Evolutionary conservation across 2,329 filamentous ascomycete species (phyloP).

Genomic region (Phialophora verrucosa): DNA sequence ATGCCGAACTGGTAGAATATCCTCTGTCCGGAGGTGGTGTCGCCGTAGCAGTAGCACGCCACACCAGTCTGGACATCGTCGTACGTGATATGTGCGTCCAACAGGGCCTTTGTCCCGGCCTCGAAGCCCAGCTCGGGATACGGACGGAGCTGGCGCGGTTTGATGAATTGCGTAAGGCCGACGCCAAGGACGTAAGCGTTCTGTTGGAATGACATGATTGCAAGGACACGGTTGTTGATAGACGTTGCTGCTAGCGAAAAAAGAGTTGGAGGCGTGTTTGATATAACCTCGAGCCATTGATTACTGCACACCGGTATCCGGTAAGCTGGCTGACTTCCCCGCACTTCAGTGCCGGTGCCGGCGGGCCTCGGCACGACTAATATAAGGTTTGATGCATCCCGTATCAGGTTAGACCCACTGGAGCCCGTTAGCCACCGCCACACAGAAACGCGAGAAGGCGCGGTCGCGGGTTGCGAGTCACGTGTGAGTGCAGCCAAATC

Average conservation of each 20-base stretch:
- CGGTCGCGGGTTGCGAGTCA: too few relatives aligned
- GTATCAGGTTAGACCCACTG: too few relatives aligned
- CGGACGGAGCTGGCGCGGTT: conserved; percentile 42
- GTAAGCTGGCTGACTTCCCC: background rate
- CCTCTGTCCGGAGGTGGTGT: conserved; percentile 91
- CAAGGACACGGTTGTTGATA: background rate
- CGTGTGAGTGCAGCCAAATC: too few relatives aligned
- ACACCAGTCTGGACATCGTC: conserved; percentile 94
- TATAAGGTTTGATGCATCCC: too few relatives aligned
- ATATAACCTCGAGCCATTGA: background rate
- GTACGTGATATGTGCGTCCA: conserved; percentile 88
- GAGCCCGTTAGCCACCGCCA: too few relatives aligned
- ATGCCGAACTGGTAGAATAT: conserved; percentile 99
- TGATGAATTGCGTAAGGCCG: conserved; percentile 97
- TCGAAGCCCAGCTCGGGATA: conserved; percentile 45
- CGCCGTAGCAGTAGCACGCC: conserved; percentile 96
- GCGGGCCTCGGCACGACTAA: background rate
- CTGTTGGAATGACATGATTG: conserved; percentile 48
- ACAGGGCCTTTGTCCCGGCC: conserved; percentile 46
- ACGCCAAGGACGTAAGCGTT: conserved; percentile 90
- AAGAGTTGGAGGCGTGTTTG: background rate
- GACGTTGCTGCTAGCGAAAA: background rate
- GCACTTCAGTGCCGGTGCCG: background rate
- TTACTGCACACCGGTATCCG: background rate
- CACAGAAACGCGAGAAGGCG: too few relatives aligned